Conservation (phyloP, 495 filamentous ascomycete species). For the Beverwykella pulmonaria region DNA sequence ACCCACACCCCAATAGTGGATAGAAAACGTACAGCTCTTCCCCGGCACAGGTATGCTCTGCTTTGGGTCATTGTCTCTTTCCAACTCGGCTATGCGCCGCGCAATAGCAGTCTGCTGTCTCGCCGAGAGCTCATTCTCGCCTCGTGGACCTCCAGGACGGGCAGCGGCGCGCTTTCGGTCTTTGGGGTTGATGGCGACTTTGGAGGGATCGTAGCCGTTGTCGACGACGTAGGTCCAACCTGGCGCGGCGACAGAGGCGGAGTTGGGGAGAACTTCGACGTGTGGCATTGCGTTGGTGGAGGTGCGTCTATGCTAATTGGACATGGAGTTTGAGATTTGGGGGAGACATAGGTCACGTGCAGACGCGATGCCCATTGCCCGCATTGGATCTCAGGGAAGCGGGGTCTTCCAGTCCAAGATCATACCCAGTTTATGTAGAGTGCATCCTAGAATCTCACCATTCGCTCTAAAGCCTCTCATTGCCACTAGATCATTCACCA, state of each 20-base stretch:
- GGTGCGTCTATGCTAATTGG: neutral
- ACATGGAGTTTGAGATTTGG: neutral
- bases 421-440: no score
- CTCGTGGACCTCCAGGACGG: slow-evolving; percentile 50
- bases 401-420: no score
- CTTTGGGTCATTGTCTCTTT: slow-evolving; percentile 75
- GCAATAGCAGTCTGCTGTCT: slow-evolving; percentile 75
- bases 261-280: slow-evolving; percentile 75
- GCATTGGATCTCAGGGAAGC: no score
- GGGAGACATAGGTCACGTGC: neutral
- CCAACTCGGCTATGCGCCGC: slow-evolving; percentile 76
- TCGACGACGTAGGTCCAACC: slow-evolving; percentile 90
- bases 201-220: slow-evolving; percentile 62
- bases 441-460: neutral
- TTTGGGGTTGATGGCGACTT: slow-evolving; percentile 60
- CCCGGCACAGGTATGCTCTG: slow-evolving; percentile 66
- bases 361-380: neutral
- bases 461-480: neutral
- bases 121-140: slow-evolving; percentile 65
- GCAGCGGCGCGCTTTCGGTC: slow-evolving; percentile 68
- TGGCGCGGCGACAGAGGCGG: slow-evolving; percentile 67
- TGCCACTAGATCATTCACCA: neutral
- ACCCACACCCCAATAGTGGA: neutral
- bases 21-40: slow-evolving; percentile 9
- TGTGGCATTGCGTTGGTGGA: slow-evolving; percentile 52